Conservation (phyloP, 768 basidiomycete species). For the Pleurotus sapidus region DNA sequence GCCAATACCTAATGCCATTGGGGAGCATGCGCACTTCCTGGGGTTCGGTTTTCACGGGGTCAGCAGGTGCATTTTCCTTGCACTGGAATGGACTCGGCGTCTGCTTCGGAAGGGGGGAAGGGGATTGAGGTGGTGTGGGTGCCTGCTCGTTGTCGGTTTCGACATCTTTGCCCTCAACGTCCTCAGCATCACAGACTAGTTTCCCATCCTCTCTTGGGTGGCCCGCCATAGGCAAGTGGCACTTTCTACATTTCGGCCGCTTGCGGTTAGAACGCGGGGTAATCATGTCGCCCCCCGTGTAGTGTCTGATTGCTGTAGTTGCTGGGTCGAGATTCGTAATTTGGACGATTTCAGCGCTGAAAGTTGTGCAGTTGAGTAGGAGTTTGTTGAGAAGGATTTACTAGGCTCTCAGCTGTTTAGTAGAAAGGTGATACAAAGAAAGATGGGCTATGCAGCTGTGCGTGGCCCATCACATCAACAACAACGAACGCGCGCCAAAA, state of each 20-base stretch:
- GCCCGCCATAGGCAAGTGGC: conserved; percentile 1
- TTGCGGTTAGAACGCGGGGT: conserved; percentile 2
- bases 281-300: background rate
- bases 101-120: background rate
- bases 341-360: background rate
- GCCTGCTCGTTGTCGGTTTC: background rate
- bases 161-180: background rate
- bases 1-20: background rate
- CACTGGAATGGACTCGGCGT: background rate
- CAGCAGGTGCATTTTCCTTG: background rate
- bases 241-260: conserved; percentile 14
- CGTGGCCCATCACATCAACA: too few relatives aligned
- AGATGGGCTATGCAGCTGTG: too few relatives aligned
- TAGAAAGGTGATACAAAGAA: background rate
- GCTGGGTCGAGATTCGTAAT: background rate
- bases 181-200: background rate
- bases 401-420: background rate
- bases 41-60: background rate
- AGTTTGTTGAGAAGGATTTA: background rate
- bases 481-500: too few relatives aligned
- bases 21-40: background rate
- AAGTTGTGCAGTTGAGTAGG: background rate
- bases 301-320: background rate
- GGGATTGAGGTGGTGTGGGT: background rate
- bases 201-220: background rate